Conservation (phyloP, 164 flowering plant genomes). For the Magnolia sinica region DNA sequence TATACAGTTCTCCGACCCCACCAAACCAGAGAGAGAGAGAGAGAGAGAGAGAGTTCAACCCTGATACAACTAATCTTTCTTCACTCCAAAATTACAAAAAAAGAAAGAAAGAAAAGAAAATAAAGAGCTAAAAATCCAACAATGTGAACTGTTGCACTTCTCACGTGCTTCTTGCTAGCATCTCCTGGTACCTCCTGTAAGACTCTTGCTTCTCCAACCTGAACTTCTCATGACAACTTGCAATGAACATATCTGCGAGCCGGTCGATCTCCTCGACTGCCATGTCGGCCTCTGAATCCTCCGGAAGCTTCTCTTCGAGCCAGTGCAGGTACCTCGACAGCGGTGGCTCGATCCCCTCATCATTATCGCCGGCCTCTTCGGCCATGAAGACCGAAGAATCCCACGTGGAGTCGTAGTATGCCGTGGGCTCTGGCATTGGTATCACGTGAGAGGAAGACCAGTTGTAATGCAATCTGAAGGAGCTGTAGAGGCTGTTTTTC, state of each 20-base stretch:
- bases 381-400: constrained; percentile 34
- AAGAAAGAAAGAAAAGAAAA: neutral
- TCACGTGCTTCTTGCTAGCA: constrained; percentile 85
- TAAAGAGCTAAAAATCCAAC: neutral
- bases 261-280: constrained; percentile 63
- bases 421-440: constrained; percentile 44
- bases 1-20: constrained; percentile 7
- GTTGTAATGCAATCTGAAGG: constrained; percentile 71
- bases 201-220: constrained; percentile 95
- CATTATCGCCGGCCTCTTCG: constrained; percentile 11
- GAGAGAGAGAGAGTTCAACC: neutral
- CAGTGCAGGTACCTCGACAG: constrained; percentile 65
- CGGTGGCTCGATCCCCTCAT: constrained; percentile 23
- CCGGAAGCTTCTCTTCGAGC: constrained; percentile 58
- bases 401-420: constrained; percentile 66
- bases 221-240: constrained; percentile 83
- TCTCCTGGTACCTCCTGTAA: constrained; percentile 80
- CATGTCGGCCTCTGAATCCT: constrained; percentile 12
- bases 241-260: constrained; percentile 89
- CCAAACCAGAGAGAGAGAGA: neutral
- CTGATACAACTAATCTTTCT: neutral
- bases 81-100: too few species aligned
- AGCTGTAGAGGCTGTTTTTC: constrained; percentile 41
- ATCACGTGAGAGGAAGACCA: constrained; percentile 74
- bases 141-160: neutral